phyloP scores from a whole-genome alignment of 169 alveolate genomes.

The Cytauxzoon felis region DNA sequence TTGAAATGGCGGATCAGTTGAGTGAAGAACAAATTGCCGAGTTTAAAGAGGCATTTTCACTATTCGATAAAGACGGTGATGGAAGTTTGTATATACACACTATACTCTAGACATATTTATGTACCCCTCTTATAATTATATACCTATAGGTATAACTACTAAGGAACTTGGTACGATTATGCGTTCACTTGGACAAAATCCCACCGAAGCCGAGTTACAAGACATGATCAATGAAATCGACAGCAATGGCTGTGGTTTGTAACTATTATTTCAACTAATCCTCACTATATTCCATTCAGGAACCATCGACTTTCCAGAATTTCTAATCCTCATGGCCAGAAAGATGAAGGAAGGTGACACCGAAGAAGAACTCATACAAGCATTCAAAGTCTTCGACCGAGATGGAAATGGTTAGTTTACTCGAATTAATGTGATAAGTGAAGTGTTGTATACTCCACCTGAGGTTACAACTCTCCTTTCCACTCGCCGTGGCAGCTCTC shows the following conservation, averaged over 20 bases:
- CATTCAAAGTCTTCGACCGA: constrained; percentile 96
- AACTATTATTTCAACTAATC: not conserved
- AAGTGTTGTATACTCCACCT: not conserved
- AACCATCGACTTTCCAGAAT: constrained; percentile 97
- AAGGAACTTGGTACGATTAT: constrained; percentile 95
- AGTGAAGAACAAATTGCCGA: constrained; percentile 99
- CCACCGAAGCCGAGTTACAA: constrained; percentile 94
- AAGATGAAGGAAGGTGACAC: constrained; percentile 98
- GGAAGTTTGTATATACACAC: constrained; percentile 80
- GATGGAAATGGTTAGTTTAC: constrained; percentile 88
- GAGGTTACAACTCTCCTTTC: too few species aligned
- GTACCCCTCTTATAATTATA: constrained; percentile 7
- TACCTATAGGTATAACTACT: constrained; percentile 85
- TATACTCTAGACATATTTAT: not conserved
- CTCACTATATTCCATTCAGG: constrained; percentile 2
- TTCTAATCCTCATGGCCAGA: constrained; percentile 97
- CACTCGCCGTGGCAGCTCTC: too few species aligned
- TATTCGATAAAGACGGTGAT: constrained; percentile 99
- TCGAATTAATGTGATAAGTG: too few species aligned
- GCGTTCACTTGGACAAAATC: constrained; percentile 94
- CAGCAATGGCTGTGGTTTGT: constrained; percentile 89
- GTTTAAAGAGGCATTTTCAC: constrained; percentile 99
- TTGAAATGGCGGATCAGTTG: constrained; percentile 93
- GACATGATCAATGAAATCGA: constrained; percentile 97
- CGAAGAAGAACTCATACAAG: constrained; percentile 98